Evolutionary conservation across 345 rosid species (phyloP).

Genomic region (Theobroma cacao): DNA sequence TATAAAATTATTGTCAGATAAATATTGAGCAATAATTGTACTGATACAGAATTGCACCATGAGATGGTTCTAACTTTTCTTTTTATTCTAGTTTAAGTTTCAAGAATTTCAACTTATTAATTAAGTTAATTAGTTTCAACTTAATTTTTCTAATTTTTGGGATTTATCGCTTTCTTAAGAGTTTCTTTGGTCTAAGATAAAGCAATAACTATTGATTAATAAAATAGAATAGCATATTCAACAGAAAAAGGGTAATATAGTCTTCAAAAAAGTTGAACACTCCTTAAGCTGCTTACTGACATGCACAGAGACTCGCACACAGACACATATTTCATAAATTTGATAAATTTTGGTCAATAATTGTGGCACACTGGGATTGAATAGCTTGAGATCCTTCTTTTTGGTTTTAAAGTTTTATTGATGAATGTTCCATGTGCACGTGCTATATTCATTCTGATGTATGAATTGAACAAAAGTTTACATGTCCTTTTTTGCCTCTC

Average conservation of each 20-base stretch:
- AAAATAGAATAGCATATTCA: too few relatives aligned
- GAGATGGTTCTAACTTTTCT: neutral
- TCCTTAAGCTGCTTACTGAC: neutral
- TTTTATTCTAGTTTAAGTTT: neutral
- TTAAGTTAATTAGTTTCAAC: too few relatives aligned
- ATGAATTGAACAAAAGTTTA: neutral
- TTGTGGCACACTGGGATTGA: neutral
- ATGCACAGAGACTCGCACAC: neutral
- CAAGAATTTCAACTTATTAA: neutral
- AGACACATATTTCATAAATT: neutral
- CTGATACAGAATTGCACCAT: neutral
- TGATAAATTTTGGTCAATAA: neutral
- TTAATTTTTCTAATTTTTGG: too few relatives aligned
- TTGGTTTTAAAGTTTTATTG: neutral
- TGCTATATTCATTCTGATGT: neutral
- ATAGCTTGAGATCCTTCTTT: neutral
- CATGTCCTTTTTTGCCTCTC: neutral
- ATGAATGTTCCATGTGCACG: neutral
- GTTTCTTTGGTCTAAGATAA: too few relatives aligned
- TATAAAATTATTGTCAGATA: neutral
- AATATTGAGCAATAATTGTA: neutral
- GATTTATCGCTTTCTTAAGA: too few relatives aligned
- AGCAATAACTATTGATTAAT: too few relatives aligned
- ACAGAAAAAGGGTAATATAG: too few relatives aligned
- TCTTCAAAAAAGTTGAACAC: neutral